Evolutionary conservation across 495 filamentous ascomycete species (phyloP).

Genomic region (Lentithecium fluviatile): DNA sequence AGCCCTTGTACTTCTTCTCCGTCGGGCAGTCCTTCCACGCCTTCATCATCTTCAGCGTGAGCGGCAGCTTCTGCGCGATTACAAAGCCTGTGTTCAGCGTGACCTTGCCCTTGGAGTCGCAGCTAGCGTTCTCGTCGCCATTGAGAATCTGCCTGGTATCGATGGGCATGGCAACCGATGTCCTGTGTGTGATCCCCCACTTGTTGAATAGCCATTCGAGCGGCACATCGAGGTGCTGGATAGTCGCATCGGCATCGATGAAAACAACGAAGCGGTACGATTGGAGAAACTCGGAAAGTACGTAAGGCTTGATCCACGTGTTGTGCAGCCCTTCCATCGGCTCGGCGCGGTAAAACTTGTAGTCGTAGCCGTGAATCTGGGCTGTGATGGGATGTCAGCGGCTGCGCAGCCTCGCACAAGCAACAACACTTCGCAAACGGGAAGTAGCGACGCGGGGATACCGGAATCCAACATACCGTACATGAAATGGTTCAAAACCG

Average conservation of each 20-base stretch:
- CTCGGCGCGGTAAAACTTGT: constrained; percentile 46
- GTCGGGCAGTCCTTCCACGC: constrained; percentile 43
- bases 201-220: constrained; percentile 56
- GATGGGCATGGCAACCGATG: constrained; percentile 48
- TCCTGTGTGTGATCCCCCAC: constrained; percentile 40
- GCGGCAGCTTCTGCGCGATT: constrained; percentile 40
- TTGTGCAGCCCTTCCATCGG: constrained; percentile 34
- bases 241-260: constrained; percentile 51
- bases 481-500: constrained; percentile 27
- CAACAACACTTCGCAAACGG: neutral
- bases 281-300: constrained; percentile 44
- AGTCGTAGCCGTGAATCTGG: constrained; percentile 53
- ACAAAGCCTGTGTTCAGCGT: constrained; percentile 45
- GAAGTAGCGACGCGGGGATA: neutral
- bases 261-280: constrained; percentile 51
- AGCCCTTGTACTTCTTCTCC: constrained; percentile 37
- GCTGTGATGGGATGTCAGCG: constrained; percentile 27
- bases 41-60: constrained; percentile 40
- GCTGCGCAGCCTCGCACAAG: neutral
- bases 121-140: constrained; percentile 14
- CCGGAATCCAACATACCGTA: constrained; percentile 18
- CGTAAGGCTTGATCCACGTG: constrained; percentile 51
- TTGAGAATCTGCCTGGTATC: neutral
- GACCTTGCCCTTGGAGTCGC: constrained; percentile 28
- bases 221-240: constrained; percentile 48